A percentile compares a stretch with the other conserved stretches of the same genome.
phyloP scores from a whole-genome alignment of 1,284 basidiomycete genomes.

The Phylloporus sp. region DNA sequence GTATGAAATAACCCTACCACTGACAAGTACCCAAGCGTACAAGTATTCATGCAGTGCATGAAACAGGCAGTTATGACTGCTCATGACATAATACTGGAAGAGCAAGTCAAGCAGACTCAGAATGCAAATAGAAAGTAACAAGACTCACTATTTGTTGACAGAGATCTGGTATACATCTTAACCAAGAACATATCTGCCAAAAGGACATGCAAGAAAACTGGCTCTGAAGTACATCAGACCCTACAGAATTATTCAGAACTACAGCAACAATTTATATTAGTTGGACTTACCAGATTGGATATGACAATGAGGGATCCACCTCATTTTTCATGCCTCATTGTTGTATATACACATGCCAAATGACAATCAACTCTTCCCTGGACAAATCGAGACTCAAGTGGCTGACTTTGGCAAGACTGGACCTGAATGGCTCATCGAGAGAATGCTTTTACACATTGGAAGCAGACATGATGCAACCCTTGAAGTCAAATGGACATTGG shows the following conservation, averaged over 20 bases:
- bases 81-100: background rate
- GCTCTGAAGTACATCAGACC: background rate
- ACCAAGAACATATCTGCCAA: background rate
- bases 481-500: background rate
- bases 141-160: background rate
- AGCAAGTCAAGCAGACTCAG: background rate
- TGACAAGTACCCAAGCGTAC: background rate
- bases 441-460: background rate
- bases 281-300: background rate
- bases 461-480: background rate
- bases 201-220: background rate
- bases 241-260: background rate
- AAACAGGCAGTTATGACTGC: background rate
- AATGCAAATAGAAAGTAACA: background rate
- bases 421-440: background rate
- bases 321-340: background rate
- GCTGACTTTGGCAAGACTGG: background rate
- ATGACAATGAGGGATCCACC: background rate
- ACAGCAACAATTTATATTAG: background rate
- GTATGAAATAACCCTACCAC: constrained; percentile 21
- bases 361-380: background rate
- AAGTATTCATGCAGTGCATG: background rate
- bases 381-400: background rate
- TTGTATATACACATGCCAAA: background rate
- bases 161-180: background rate